These are phyloP conservation scores for Metarhizium sp. DNA, from an alignment of 2,329 filamentous ascomycete genomes.

Conservation along the genomic window DNA sequence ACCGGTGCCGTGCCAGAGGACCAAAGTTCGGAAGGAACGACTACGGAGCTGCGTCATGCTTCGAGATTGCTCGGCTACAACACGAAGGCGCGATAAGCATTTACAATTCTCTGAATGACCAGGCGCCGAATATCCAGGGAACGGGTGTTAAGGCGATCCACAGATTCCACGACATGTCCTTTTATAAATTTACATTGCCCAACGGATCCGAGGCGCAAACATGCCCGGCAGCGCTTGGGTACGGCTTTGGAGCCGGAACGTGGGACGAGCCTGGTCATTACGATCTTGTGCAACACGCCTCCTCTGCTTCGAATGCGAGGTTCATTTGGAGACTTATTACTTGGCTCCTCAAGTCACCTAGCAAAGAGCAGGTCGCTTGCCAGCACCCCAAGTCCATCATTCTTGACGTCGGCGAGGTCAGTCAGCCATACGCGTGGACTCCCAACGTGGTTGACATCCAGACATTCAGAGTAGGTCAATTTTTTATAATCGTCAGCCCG, in stretches of 20 bases:
- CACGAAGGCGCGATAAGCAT: slow-evolving; percentile 42
- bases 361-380: slow-evolving; percentile 59
- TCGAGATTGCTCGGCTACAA: slow-evolving; percentile 62
- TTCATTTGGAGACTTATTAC: slow-evolving; percentile 72
- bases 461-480: slow-evolving; percentile 69
- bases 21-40: slow-evolving; percentile 58
- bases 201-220: slow-evolving; percentile 65
- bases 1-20: slow-evolving; percentile 62
- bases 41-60: slow-evolving; percentile 65
- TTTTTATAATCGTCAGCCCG: slow-evolving; percentile 76
- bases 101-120: slow-evolving; percentile 41
- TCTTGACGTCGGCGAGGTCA: slow-evolving; percentile 73
- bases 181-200: slow-evolving; percentile 60
- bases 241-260: slow-evolving; percentile 84
- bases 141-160: slow-evolving; percentile 69
- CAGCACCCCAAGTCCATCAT: slow-evolving; percentile 77
- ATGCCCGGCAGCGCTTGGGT: slow-evolving; percentile 78
- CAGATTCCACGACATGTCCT: slow-evolving; percentile 68
- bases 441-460: slow-evolving; percentile 88
- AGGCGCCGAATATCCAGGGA: slow-evolving; percentile 45
- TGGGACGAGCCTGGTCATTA: slow-evolving; percentile 82
- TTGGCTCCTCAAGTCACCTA: slow-evolving; percentile 59
- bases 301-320: slow-evolving; percentile 57
- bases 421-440: slow-evolving; percentile 70
- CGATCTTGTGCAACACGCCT: slow-evolving; percentile 80